A percentile compares a stretch with the other conserved stretches of the same genome.
Conservation (phyloP, 2,329 filamentous ascomycete species). For the Fusarium marasasianum region DNA sequence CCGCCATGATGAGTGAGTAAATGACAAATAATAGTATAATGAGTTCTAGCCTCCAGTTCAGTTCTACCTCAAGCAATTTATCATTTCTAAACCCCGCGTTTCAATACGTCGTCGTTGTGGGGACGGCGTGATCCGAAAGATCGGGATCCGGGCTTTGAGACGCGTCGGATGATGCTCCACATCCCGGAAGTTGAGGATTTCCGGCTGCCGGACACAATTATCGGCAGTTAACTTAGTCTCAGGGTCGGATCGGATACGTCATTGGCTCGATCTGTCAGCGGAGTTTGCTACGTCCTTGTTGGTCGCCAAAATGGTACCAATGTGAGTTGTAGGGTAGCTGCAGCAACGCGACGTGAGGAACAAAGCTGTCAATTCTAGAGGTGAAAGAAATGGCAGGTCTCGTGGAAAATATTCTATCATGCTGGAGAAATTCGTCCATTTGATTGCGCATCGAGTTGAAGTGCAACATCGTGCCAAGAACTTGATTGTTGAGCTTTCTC, state of each 20-base stretch:
- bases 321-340: background rate
- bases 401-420: fast-evolving
- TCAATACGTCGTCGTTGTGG: background rate
- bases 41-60: background rate
- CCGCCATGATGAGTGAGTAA: background rate
- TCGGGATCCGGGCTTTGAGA: background rate
- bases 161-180: background rate
- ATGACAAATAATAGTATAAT: background rate
- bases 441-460: background rate
- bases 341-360: background rate
- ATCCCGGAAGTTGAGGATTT: background rate
- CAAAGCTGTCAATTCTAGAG: background rate
- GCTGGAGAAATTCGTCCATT: fast-evolving
- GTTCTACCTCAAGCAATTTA: background rate
- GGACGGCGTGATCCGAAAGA: background rate
- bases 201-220: background rate
- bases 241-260: background rate
- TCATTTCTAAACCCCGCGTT: constrained; percentile 1
- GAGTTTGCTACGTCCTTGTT: background rate
- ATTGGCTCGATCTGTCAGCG: background rate
- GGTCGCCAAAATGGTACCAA: background rate
- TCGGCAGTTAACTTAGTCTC: background rate
- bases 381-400: too few relatives aligned
- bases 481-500: background rate
- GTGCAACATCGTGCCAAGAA: fast-evolving